phyloP scores from a whole-genome alignment of 257 asterid genomes.

The Ilex asprella region DNA sequence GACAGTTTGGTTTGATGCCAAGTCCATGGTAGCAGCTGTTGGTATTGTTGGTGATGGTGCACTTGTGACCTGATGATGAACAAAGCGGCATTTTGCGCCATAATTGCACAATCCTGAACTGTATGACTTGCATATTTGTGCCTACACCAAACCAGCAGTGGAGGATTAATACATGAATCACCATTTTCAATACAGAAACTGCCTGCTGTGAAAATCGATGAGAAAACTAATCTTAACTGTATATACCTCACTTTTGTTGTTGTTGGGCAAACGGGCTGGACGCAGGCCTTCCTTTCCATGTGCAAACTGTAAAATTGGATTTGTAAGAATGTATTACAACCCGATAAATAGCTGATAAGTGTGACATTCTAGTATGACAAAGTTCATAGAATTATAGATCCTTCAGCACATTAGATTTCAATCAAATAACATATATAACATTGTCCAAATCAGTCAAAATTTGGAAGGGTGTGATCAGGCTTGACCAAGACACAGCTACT shows the following conservation, averaged over 20 bases:
- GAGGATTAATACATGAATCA: conserved; percentile 17
- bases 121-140: conserved; percentile 43
- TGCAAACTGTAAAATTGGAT: conserved; percentile 41
- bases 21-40: background rate
- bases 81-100: conserved; percentile 35
- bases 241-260: conserved; percentile 47
- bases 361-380: background rate
- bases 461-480: too few species aligned
- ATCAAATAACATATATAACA: background rate
- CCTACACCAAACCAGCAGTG: conserved; percentile 21
- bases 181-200: background rate
- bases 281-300: conserved; percentile 55
- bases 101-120: conserved; percentile 33
- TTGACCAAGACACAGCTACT: too few species aligned
- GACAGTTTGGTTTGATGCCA: background rate
- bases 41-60: conserved; percentile 7
- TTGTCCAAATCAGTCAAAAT: too few species aligned
- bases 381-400: background rate
- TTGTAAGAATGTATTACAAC: background rate
- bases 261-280: conserved; percentile 28
- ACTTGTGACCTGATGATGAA: conserved; percentile 27
- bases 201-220: too few species aligned
- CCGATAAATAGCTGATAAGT: background rate
- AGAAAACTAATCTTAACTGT: conserved; percentile 7
- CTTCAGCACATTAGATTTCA: background rate